Base-by-base conservation (phyloP, 306 rosid species). In the Gastrolobium bilobum region DNA sequence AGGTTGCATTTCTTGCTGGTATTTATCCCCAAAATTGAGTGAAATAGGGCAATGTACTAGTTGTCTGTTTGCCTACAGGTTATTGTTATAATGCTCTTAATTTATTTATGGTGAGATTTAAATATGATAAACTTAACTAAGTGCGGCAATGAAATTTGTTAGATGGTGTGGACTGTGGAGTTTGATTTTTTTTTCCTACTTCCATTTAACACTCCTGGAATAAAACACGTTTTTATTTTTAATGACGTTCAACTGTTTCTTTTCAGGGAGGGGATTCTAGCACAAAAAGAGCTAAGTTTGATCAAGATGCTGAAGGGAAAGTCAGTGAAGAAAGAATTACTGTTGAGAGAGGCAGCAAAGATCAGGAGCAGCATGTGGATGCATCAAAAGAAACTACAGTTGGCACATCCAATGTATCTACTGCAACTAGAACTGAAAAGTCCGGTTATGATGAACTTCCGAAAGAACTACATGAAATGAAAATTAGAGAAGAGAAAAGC, bases 391-490 rank as follows among this genome's bases (percentile, higher is more conserved):
- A 80, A 73, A 68, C 79, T 64, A 83, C 77, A 15, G 88, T 85
- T 9, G 87, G 88, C 86, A 81, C 84, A 15, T 88, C 94, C 35
- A 58, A 71, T 72, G 78, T 74, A 29, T 42, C 93, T 50, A 35
- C 71, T 3, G 82, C 79, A 54, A 83, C 86, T 58, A 84, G 79
- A 74, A 69, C 74, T 33, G 93, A 86, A 77, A 89, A 84, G 77
- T 53, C 90, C 31, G 76, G 91, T 83, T 66, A 38, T 53, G 90
- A 91, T 69, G 89, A 90, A 52, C 97, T 90, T 64, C 97, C 95
- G 4, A 90, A 83, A 56, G 97, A 90, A 82, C 71, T 90, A 84
- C 82, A 80, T 63, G 89, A 87, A 56, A 90, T 91, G 97, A 90
- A 79, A 89, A 93, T 93, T 53, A 85, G 79, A 84, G 95, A 93